Conservation (phyloP, 2,329 filamentous ascomycete genomes). For the Thelonectria discophora region DNA sequence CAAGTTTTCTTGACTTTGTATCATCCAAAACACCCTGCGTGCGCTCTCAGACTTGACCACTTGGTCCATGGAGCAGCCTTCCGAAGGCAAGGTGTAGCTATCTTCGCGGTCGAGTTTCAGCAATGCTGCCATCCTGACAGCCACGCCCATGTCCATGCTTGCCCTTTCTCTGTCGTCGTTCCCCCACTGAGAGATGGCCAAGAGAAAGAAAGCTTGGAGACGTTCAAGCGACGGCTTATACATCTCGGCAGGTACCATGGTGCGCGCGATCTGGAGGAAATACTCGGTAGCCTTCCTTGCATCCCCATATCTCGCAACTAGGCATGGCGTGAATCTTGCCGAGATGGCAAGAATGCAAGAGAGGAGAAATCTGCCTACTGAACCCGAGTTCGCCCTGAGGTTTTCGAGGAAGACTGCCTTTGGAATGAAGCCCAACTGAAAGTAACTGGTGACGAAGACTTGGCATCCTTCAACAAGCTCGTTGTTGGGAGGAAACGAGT, state of each 20-base stretch:
- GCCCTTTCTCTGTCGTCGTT: constrained; percentile 45
- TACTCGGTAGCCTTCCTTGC: constrained; percentile 39
- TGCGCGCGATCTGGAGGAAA: constrained; percentile 39
- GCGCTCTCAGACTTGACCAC: constrained; percentile 47
- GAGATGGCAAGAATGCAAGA: constrained; percentile 44
- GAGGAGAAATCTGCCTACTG: constrained; percentile 43
- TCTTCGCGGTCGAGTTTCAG: constrained; percentile 50
- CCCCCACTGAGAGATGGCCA: constrained; percentile 47
- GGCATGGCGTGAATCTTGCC: constrained; percentile 43
- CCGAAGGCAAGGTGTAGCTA: constrained; percentile 41
- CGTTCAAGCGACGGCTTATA: constrained; percentile 42
- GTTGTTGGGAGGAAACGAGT: constrained; percentile 34
- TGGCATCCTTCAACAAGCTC: constrained; percentile 43
- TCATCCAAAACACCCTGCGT: constrained; percentile 50
- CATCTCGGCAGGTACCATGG: constrained; percentile 43
- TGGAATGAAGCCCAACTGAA: constrained; percentile 47
- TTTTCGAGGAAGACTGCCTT: constrained; percentile 44
- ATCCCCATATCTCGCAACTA: constrained; percentile 38
- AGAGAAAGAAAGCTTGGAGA: constrained; percentile 46
- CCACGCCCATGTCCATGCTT: constrained; percentile 50
- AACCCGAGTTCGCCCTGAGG: constrained; percentile 30
- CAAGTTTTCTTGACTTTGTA: constrained; percentile 49
- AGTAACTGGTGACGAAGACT: constrained; percentile 43
- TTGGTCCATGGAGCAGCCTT: constrained; percentile 38
- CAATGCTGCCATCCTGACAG: constrained; percentile 48